Conservation (phyloP, 352 stramenopile species). For the Plasmopara viticola region DNA sequence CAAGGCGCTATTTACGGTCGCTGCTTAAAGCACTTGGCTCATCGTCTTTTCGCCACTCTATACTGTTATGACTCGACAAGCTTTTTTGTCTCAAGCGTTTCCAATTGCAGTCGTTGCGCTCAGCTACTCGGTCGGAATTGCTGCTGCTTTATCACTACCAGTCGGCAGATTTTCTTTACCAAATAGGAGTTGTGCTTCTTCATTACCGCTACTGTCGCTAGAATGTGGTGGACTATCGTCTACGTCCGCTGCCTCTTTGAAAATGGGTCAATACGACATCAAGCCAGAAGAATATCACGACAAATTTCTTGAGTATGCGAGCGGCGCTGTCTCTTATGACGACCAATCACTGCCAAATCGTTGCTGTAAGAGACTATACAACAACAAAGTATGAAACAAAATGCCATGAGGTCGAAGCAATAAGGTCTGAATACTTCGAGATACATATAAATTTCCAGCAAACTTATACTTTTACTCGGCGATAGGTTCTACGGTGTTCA, state of each 20-base stretch:
- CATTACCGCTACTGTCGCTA: conserved; percentile 31
- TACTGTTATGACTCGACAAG: conserved; percentile 39
- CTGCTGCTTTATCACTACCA: conserved; percentile 40
- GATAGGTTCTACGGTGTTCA: too few relatives aligned
- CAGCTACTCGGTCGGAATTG: conserved; percentile 44
- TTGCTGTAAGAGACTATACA: conserved; percentile 34
- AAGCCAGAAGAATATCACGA: conserved; percentile 19
- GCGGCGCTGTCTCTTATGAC: conserved; percentile 8
- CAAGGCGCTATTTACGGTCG: conserved; percentile 69
- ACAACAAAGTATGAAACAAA: too few relatives aligned
- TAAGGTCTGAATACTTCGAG: too few relatives aligned
- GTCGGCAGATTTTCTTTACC: conserved; percentile 8
- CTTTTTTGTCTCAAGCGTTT: conserved; percentile 37
- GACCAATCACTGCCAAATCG: conserved; percentile 38
- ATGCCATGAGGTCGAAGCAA: too few relatives aligned
- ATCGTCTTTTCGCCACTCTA: conserved; percentile 68
- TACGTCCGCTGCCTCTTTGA: conserved; percentile 36
- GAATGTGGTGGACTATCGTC: conserved; percentile 30
- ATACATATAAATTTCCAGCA: too few relatives aligned
- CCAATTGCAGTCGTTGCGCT: conserved; percentile 51
- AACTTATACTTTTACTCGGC: too few relatives aligned
- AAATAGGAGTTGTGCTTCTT: conserved; percentile 11
- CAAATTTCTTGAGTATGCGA: conserved; percentile 10
- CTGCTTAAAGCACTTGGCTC: conserved; percentile 47
- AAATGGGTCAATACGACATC: conserved; percentile 47